Evolutionary conservation across 2,329 filamentous ascomycete genomes (phyloP), one percentile per base, ranked within the genome.

Genomic region (Hypoxylon rubiginosum): DNA sequence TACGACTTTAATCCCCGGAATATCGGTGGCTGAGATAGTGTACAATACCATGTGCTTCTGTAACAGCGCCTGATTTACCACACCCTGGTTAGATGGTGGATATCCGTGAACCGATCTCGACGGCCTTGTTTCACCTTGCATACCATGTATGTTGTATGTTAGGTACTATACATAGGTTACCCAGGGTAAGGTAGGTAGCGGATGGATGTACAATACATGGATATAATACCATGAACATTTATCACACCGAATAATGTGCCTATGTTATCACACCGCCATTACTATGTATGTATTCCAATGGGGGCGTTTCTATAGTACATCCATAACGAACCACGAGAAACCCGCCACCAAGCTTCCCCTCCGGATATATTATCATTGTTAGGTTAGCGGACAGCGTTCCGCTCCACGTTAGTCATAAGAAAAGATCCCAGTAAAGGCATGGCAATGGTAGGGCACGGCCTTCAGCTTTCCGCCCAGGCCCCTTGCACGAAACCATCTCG

Each of bases 181-280:
- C 45, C 24, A 28, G 45, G 21, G 26, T 48, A 48, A 50, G 26
- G 46, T 10, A 28, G 26, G 39, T 15, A 39, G 34, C 15, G 13
- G 34, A n/a, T 39, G 34, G 15, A 39, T 13, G 32, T 34, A 34
- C 13, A 34, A 39, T 39, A 39, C 34, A 21, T 43, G 39, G 26
- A 30, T 34, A 51, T 34, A 13, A 21, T 41, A 24, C 21, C 49
- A 21, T 19, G 32, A 19, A 36, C 28, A 21, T 28, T 46, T 19
- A 45, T 48, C 53, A 57, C 43, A 48, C 53, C 53, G 45, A 43
- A 48, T 48, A 15, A 24, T 28, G 24, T 48, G 24, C 24, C 49
- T 39, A 48, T 52, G 49, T 54, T 59, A 67, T 67, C 64, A 66
- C 67, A 69, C 67, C 67, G 67, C 67, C 60, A 67, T 64, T 62